Conservation (phyloP, 176 grass and related monocot species). For the Calamus simplicifolius region DNA sequence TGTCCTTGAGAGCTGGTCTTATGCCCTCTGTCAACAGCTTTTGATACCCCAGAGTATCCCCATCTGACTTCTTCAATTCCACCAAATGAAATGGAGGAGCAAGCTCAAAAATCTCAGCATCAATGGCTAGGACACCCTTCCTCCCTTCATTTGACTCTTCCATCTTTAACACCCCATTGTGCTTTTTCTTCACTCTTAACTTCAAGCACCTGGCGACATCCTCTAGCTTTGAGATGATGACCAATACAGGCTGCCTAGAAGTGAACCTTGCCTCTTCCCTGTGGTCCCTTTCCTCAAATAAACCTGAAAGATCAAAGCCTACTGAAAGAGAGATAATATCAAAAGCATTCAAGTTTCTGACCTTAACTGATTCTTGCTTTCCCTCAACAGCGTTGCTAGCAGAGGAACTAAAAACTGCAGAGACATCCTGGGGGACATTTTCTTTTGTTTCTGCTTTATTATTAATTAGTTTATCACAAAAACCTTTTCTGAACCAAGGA, state of each 20-base stretch:
- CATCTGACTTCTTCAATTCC: slow-evolving; percentile 72
- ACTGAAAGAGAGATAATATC: slow-evolving; percentile 82
- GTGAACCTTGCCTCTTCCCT: slow-evolving; percentile 59
- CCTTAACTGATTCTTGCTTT: slow-evolving; percentile 44
- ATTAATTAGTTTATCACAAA: slow-evolving; percentile 23
- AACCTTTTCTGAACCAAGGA: slow-evolving; percentile 54
- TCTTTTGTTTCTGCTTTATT: slow-evolving; percentile 14
- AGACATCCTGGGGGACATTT: slow-evolving; percentile 7
- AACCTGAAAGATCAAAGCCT: slow-evolving; percentile 65
- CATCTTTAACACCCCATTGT: slow-evolving; percentile 56
- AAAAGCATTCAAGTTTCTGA: slow-evolving; percentile 82
- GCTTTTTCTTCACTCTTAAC: slow-evolving; percentile 73
- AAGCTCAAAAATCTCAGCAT: slow-evolving; percentile 70
- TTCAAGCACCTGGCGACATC: slow-evolving; percentile 52
- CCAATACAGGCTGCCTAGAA: slow-evolving; percentile 38
- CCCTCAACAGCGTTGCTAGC: slow-evolving; percentile 24
- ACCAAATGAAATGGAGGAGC: slow-evolving; percentile 70
- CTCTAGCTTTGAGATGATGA: slow-evolving; percentile 60
- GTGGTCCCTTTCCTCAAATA: slow-evolving; percentile 59
- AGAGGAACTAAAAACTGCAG: slow-evolving; percentile 15
- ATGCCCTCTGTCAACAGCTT: slow-evolving; percentile 69
- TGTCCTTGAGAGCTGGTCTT: slow-evolving; percentile 73
- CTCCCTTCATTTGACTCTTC: slow-evolving; percentile 59
- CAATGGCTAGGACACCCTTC: slow-evolving; percentile 68
- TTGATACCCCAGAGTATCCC: slow-evolving; percentile 79